phyloP scores from a whole-genome alignment of 352 stramenopile species.

The Phytophthora hybrid region DNA sequence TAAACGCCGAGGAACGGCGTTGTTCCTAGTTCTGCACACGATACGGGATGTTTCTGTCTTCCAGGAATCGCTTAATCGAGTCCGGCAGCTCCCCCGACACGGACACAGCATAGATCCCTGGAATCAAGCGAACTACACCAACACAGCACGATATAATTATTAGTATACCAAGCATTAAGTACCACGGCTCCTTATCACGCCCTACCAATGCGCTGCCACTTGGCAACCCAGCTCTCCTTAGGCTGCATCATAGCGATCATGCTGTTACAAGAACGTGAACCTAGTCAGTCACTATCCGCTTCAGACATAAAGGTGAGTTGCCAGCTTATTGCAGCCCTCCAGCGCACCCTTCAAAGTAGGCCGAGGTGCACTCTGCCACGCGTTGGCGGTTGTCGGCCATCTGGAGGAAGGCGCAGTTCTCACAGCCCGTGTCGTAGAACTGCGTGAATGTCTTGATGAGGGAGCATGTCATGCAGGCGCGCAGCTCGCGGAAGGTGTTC shows the following conservation, averaged over 20 bases:
- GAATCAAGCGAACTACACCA: constrained; percentile 72
- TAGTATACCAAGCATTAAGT: background rate
- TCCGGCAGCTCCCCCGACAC: constrained; percentile 87
- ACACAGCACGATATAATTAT: constrained; percentile 10
- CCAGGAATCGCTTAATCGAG: constrained; percentile 89
- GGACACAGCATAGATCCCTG: constrained; percentile 89
- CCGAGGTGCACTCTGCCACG: constrained; percentile 89
- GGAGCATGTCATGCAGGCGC: constrained; percentile 90
- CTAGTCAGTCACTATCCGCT: background rate
- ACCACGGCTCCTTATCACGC: background rate
- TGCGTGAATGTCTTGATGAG: constrained; percentile 92
- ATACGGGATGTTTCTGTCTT: constrained; percentile 90
- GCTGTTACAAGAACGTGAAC: constrained; percentile 34
- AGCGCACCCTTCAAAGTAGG: constrained; percentile 89
- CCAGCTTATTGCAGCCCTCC: background rate
- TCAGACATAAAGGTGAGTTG: background rate
- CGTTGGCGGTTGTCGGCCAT: constrained; percentile 92
- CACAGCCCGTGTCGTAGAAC: constrained; percentile 91
- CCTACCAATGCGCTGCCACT: constrained; percentile 88
- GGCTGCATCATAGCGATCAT: constrained; percentile 92
- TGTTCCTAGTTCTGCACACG: constrained; percentile 67
- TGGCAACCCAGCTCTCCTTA: constrained; percentile 91
- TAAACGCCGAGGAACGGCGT: background rate
- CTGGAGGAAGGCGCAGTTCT: constrained; percentile 90
- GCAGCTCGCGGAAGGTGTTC: constrained; percentile 89